These are phyloP conservation scores for Gloeostereum incarnatum DNA, from an alignment of 768 basidiomycete species.

Conservation along the genomic window DNA sequence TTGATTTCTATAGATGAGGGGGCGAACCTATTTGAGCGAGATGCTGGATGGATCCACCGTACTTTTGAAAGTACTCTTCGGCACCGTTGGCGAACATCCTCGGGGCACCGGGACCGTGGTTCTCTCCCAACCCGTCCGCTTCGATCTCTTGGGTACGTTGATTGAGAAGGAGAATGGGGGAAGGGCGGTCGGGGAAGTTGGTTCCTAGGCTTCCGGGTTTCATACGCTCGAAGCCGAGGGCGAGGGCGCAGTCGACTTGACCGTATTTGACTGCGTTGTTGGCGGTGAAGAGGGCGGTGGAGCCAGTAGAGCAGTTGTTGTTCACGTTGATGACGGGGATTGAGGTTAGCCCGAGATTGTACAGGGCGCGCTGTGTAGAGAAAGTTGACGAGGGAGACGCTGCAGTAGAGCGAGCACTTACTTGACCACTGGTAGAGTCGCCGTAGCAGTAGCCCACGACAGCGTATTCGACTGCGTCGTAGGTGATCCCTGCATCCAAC, in stretches of 20 bases:
- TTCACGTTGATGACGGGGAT: constrained; percentile 85
- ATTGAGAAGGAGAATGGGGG: constrained; percentile 39
- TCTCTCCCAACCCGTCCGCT: constrained; percentile 37
- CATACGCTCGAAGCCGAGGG: constrained; percentile 86
- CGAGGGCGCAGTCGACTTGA: constrained; percentile 64
- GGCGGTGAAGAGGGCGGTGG: constrained; percentile 67
- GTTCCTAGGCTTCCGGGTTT: constrained; percentile 61
- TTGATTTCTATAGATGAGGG: neutral
- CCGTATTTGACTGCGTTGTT: constrained; percentile 64
- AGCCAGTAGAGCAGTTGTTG: constrained; percentile 83
- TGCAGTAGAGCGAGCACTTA: constrained; percentile 15
- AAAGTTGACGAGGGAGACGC: neutral
- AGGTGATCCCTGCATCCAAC: constrained; percentile 82
- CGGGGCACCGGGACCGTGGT: constrained; percentile 62
- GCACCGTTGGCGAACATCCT: constrained; percentile 70
- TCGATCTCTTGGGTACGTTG: constrained; percentile 41
- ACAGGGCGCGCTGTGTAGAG: constrained; percentile 53
- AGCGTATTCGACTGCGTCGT: constrained; percentile 66
- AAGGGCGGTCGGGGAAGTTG: constrained; percentile 45
- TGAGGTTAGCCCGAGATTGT: constrained; percentile 74
- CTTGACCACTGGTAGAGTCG: constrained; percentile 72
- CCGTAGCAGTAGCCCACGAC: constrained; percentile 76
- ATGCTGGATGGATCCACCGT: constrained; percentile 56
- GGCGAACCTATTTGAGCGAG: constrained; percentile 68
- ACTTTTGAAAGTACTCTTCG: constrained; percentile 70